A percentile compares a stretch with the other conserved stretches of the same genome.
Evolutionary conservation across 805 yeast genomes (phyloP).

Genomic region (Suhomyces xylopsoci): DNA sequence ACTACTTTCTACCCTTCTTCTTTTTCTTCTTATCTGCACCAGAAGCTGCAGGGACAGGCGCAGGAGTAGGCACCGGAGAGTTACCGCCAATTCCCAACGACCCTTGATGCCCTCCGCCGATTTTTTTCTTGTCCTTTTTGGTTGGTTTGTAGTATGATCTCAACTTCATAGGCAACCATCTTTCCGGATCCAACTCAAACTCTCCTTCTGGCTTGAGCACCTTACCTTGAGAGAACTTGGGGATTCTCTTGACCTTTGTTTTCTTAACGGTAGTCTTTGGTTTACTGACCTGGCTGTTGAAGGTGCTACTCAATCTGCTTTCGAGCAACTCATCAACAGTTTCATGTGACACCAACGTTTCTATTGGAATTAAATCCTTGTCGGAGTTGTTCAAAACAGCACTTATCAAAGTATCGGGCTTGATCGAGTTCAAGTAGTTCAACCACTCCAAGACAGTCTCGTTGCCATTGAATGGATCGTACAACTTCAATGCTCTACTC

Average conservation of each 20-base stretch:
- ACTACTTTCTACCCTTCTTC: slow-evolving; percentile 15
- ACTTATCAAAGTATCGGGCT: slow-evolving; percentile 13
- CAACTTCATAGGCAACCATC: slow-evolving; percentile 90
- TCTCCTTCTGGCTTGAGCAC: slow-evolving; percentile 24
- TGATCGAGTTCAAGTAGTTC: not conserved
- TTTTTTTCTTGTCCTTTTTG: slow-evolving; percentile 47
- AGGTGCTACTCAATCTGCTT: not conserved
- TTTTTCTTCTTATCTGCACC: slow-evolving; percentile 10
- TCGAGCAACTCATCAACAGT: slow-evolving; percentile 29
- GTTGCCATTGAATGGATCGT: not conserved
- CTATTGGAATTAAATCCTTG: slow-evolving; percentile 17
- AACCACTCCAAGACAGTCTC: not conserved
- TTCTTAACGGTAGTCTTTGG: slow-evolving; percentile 11
- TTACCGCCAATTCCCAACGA: slow-evolving; percentile 9
- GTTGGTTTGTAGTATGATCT: slow-evolving; percentile 81
- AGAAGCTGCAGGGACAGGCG: slow-evolving; percentile 3
- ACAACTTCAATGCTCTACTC: not conserved
- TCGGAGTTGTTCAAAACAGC: slow-evolving; percentile 18
- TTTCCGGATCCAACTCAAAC: slow-evolving; percentile 50
- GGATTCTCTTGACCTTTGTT: slow-evolving; percentile 22
- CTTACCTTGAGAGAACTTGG: slow-evolving; percentile 29
- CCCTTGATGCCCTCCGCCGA: slow-evolving; percentile 14
- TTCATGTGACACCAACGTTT: slow-evolving; percentile 14
- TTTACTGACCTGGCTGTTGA: not conserved
- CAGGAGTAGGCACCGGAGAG: slow-evolving; percentile 2